Evolutionary conservation across 2,329 filamentous ascomycete species (phyloP), one percentile per base, ranked within the genome.

Genomic region (Penicillium sp.): DNA sequence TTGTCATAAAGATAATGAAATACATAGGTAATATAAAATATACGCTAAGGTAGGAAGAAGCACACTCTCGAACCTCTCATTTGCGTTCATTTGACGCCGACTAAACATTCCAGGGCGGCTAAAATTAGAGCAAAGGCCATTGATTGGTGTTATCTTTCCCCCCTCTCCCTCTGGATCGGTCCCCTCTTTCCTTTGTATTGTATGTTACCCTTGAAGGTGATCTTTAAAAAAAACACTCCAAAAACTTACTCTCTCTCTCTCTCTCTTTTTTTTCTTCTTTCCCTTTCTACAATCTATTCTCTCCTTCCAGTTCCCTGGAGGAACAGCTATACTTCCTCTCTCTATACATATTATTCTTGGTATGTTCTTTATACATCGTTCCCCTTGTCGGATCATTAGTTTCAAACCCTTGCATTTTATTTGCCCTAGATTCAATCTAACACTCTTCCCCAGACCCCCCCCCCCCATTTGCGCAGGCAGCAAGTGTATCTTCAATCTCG

Each of bases 391-490:
- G 67, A 67, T 69, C 64, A 60, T 63, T 61, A 53, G 60, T 67
- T 58, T 64, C 63, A 66, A 45, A n/a, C 63, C 68, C 70, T 65
- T 63, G 59, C 63, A 60, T 60, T 47, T 42, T 42, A 49, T 2
- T 9, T 31, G 22, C 49, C 60, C 54, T 54, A 42, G 44, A 54
- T 54, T 42, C 30, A 54, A 48, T 61, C 61, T 61, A 57, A 57
- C 54, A 4, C 50, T 30, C 41, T 55, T 53, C 59, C 30, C 19
- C 30, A 35, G 25, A 42, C 26, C 51, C 51, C 16, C 67, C 26
- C 51, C 51, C 16, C 67, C 49, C 69, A 66, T 73, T 74, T 74
- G 72, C 72, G 70, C 73, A 69, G 73, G 72, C 68, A 73, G 72
- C 72, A 75, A 73, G 61, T 64, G 56, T 30, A 43, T 35, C 48